Evolutionary conservation across 257 asterid genomes (phyloP), one percentile per base, ranked within the genome.

Genomic region (Petunia axillaris): DNA sequence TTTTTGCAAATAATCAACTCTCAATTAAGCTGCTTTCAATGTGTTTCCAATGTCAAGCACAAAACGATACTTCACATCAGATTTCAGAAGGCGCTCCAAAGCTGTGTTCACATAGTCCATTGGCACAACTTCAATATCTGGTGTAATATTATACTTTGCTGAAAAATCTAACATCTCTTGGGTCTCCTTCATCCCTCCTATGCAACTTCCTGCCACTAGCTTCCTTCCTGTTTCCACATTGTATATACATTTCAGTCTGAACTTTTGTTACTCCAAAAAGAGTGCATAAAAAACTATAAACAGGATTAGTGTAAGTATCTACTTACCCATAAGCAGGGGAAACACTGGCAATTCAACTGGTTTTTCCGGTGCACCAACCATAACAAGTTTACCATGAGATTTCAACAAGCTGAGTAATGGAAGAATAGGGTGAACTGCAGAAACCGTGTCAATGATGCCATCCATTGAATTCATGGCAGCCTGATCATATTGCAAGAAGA

Each of bases 291-390:
- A 25, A 25, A 25, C 25, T 25, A 25, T 25, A 25, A 25, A 25
- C 25, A 25, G 25, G 25, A 25, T 25, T 25, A 25, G 25, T 25
- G 25, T 9, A 4, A 1, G 0, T 6, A n/a, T 1, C 10, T n/a
- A 37, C 85, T 78, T 68, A 84, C 93, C 95, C 14, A 11, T 0
- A 11, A 90, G 40, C 7, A 90, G 46, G 37, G 91, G 84, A 52
- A 87, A 88, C 6, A 73, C 84, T 0, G 91, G 88, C 6, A 91
- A 55, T 67, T 90, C 94, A 2, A 85, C 83, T 11, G 93, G 90
- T 84, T 90, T 86, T 1, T 85, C 90, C 2, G 94, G 90, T 9
- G 79, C 90, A n/a, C 94, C 94, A 13, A 90, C 89, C 85, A 87
- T n/a, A 35, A 89, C 68, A 74, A 90, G 80, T 85, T 85, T 89